Percentiles rank a stretch among this genome's conserved stretches.
These are phyloP conservation scores for Penicillium griseofulvum DNA, from an alignment of 2,329 filamentous ascomycete species.

Conservation along the genomic window DNA sequence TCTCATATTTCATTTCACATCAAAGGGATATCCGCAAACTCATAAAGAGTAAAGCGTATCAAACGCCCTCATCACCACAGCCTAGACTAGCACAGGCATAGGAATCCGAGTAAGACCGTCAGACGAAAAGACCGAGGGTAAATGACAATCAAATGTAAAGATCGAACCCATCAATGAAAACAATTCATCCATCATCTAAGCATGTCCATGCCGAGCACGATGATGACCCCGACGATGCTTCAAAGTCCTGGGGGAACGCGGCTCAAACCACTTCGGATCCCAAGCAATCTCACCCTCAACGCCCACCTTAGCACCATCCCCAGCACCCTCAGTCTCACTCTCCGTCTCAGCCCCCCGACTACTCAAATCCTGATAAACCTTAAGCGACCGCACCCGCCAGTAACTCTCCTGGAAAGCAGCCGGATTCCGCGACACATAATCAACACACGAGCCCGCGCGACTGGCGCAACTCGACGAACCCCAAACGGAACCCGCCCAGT, in stretches of 20 bases:
- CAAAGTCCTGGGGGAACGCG: slow-evolving; percentile 4
- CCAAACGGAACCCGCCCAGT: slow-evolving; percentile 79
- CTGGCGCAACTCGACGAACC: slow-evolving; percentile 57
- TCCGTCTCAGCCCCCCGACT: not conserved
- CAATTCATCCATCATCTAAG: not conserved
- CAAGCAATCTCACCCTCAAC: not conserved
- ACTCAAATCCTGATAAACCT: slow-evolving; percentile 53
- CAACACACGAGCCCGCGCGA: slow-evolving; percentile 64
- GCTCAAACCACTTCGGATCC: not conserved
- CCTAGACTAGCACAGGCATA: slow-evolving; percentile 5
- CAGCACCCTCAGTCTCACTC: not conserved
- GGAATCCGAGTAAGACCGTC: not conserved
- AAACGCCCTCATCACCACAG: not conserved
- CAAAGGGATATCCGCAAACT: slow-evolving; percentile 24
- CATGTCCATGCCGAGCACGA: slow-evolving; percentile 5
- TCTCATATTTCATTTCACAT: not conserved
- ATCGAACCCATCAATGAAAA: not conserved
- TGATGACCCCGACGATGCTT: slow-evolving; percentile 14
- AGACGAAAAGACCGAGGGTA: no score
- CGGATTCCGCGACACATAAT: slow-evolving; percentile 71
- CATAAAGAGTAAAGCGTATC: slow-evolving; percentile 11
- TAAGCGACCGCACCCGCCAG: slow-evolving; percentile 72
- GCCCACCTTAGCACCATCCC: no score
- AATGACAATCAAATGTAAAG: not conserved
- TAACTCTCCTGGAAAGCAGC: slow-evolving; percentile 68